A percentile compares a stretch with the other conserved stretches of the same genome.
These are phyloP conservation scores for Puccinellia tenuiflora DNA, from an alignment of 176 grass and related monocot genomes.

Conservation along the genomic window DNA sequence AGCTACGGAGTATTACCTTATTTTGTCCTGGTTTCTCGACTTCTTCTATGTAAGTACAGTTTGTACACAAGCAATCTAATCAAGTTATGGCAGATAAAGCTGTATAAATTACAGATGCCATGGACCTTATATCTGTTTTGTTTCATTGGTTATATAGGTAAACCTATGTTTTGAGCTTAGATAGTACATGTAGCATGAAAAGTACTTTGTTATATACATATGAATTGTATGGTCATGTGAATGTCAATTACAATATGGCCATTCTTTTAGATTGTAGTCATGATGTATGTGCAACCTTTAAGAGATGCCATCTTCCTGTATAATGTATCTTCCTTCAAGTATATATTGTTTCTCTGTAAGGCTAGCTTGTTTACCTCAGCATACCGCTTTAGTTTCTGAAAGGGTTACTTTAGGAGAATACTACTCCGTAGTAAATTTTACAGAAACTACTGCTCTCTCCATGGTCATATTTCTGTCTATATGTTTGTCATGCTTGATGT, in stretches of 20 bases:
- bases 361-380: neutral
- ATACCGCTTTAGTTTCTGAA: neutral
- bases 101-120: neutral
- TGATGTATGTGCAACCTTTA: neutral
- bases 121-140: neutral
- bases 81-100: neutral
- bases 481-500: neutral
- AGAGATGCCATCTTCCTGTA: neutral
- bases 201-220: neutral
- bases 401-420: neutral
- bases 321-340: neutral
- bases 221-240: neutral
- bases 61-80: neutral
- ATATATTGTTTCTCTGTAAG: neutral
- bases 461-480: neutral
- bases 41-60: neutral
- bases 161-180: constrained; percentile 17
- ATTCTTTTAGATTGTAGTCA: neutral
- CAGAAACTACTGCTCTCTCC: neutral
- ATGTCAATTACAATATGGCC: neutral
- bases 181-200: neutral
- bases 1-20: constrained; percentile 7
- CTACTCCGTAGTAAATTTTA: neutral
- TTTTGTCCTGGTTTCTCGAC: neutral
- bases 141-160: neutral